These are phyloP conservation scores for Fusarium subglutinans DNA, from an alignment of 2,329 filamentous ascomycete genomes.

Conservation along the genomic window DNA sequence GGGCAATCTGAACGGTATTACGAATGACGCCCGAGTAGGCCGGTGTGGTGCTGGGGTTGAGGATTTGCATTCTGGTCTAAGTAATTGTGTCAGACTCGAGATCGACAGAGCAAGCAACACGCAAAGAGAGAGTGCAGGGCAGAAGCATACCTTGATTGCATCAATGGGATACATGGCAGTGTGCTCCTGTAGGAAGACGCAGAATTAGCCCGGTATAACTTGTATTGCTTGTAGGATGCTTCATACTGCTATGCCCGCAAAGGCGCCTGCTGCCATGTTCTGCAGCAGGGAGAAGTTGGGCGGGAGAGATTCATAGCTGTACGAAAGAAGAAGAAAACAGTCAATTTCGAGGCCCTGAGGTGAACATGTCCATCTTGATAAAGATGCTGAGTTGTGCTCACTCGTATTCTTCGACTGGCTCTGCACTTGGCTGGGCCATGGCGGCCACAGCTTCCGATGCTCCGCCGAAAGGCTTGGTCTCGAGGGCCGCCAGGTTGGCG, in stretches of 20 bases:
- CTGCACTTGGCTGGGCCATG: conserved; percentile 75
- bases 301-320: conserved; percentile 90
- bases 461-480: conserved; percentile 68
- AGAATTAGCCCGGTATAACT: conserved; percentile 29
- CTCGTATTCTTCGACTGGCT: conserved; percentile 73
- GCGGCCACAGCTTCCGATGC: conserved; percentile 73
- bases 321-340: neutral
- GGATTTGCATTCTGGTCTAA: conserved; percentile 97
- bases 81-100: conserved; percentile 26
- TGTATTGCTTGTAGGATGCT: neutral
- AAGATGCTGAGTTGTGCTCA: conserved; percentile 50
- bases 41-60: conserved; percentile 82
- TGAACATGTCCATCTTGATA: neutral
- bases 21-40: conserved; percentile 92
- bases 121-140: neutral
- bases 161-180: conserved; percentile 99
- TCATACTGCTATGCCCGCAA: conserved; percentile 92
- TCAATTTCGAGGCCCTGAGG: conserved; percentile 2
- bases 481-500: conserved; percentile 71
- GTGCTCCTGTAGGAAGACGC: conserved; percentile 74
- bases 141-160: conserved; percentile 82
- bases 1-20: conserved; percentile 91
- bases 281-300: conserved; percentile 93
- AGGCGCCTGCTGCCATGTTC: conserved; percentile 96
- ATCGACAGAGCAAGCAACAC: neutral